Base-by-base conservation (phyloP, 208 protist genomes). In the Leishmania turanica region DNA sequence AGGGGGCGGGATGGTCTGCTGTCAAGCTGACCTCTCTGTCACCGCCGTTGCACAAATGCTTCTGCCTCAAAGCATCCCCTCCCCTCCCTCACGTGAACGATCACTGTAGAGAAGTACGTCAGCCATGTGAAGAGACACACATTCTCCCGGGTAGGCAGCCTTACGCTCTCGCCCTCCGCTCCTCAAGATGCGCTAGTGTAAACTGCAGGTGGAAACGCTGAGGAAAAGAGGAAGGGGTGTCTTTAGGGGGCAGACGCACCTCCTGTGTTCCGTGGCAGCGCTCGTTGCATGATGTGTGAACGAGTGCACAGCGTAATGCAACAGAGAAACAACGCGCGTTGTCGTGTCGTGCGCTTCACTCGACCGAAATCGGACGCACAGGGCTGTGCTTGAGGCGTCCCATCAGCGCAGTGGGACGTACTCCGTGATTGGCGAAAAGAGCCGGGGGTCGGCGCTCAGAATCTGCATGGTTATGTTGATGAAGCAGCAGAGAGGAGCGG, bases 401-500 rank as follows among this genome's bases (percentile, higher is more conserved):
- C 40, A n/a, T 92, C 79, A 95, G 51, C 84, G 84, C 37, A 96
- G 84, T 37, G 87, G 85, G 19, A 89, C 78, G 80, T 96, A 95
- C 19, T 83, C 73, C 7, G 70, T 73, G 62, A 83, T 70, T 64
- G 80, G 77, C 60, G 81, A 81, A 81, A 90, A 93, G 66, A 89
- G 47, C 4, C 85, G 71, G 42, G 81, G 68, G 34, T 85, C 40
- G 1, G 79, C 68, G 64, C 85, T 88, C 68, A 96, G 77, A 56
- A 94, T 72, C 45, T 87, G 58, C 64, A 97, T 81, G 27, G 89
- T 84, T 24, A 79, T 82, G 65, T 93, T 92, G 27, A 94, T 87
- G 65, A 95, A 95, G 73, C 83, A 81, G 88, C 90, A 96, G 31
- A 97, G 82, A 1, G 91, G 90, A 49, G 87, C 79, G 37, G 90